phyloP scores from a whole-genome alignment of 805 yeast genomes.

The Yarrowia keelungensis region DNA sequence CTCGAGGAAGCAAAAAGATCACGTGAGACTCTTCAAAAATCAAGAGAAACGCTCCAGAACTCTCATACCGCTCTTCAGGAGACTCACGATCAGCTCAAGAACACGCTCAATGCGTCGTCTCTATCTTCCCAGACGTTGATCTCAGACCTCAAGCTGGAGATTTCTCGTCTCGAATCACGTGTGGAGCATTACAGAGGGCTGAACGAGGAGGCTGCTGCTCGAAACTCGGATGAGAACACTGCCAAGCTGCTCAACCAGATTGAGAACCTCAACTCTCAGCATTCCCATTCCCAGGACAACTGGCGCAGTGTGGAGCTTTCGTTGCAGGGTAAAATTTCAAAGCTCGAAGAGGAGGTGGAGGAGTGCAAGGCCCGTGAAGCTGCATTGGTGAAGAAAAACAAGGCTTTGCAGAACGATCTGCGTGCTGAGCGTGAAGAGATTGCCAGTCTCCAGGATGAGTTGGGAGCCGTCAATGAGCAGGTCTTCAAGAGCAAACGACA shows the following conservation, averaged over 20 bases:
- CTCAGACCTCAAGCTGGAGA: conserved; percentile 45
- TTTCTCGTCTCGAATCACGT: conserved; percentile 65
- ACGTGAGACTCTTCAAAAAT: background rate
- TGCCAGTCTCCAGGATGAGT: conserved; percentile 40
- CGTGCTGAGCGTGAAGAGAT: conserved; percentile 40
- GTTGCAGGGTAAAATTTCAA: conserved; percentile 57
- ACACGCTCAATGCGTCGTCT: conserved; percentile 33
- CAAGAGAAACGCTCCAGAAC: background rate
- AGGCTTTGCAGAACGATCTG: conserved; percentile 39
- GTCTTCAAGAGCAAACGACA: conserved; percentile 25
- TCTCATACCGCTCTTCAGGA: conserved; percentile 42
- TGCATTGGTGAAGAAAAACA: conserved; percentile 41
- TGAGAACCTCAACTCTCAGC: conserved; percentile 69
- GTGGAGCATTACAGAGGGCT: conserved; percentile 72
- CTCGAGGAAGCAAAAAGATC: conserved; percentile 43
- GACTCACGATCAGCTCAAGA: conserved; percentile 40
- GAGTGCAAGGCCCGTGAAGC: conserved; percentile 42
- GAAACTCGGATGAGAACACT: conserved; percentile 47
- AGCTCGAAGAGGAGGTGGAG: conserved; percentile 44
- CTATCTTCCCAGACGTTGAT: conserved; percentile 3
- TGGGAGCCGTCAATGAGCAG: conserved; percentile 38
- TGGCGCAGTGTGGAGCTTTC: conserved; percentile 83
- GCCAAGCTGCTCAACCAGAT: conserved; percentile 55
- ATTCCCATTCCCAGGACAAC: conserved; percentile 75
- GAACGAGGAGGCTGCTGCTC: conserved; percentile 57